Conservation (phyloP, 257 asterid species). For the Capsicum pubescens region DNA sequence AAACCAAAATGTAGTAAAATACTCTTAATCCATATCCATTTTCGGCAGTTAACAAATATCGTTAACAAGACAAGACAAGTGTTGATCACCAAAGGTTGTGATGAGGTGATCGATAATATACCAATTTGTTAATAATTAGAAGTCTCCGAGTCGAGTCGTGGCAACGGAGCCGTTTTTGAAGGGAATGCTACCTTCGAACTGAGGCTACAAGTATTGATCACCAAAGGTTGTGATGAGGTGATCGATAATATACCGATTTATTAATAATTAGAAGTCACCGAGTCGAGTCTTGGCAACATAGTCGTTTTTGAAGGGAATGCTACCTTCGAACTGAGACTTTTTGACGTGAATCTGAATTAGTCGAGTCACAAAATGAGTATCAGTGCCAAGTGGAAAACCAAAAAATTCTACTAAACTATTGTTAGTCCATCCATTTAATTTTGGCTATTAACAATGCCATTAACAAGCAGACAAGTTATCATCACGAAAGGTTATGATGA, state of each 20-base stretch:
- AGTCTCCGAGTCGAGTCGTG: not conserved
- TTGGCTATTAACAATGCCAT: slow-evolving; percentile 39
- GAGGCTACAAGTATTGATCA: not conserved
- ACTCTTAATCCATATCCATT: not conserved
- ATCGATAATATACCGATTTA: no score
- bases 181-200: no score
- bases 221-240: no score
- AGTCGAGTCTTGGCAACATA: not conserved
- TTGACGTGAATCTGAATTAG: no score
- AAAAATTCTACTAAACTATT: not conserved
- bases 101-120: no score
- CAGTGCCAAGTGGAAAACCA: not conserved
- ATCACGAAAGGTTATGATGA: not conserved
- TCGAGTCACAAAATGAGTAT: not conserved
- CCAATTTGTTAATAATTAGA: no score
- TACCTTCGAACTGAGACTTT: not conserved
- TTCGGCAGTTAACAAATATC: slow-evolving; percentile 37
- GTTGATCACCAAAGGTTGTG: no score
- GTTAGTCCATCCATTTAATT: not conserved
- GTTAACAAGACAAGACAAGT: not conserved
- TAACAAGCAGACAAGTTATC: not conserved
- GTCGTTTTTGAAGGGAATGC: no score
- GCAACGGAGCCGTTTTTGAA: no score
- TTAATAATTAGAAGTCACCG: no score
- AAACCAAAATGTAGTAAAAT: no score